phyloP scores from a whole-genome alignment of 2,329 filamentous ascomycete species.

The Fusarium sp. region DNA sequence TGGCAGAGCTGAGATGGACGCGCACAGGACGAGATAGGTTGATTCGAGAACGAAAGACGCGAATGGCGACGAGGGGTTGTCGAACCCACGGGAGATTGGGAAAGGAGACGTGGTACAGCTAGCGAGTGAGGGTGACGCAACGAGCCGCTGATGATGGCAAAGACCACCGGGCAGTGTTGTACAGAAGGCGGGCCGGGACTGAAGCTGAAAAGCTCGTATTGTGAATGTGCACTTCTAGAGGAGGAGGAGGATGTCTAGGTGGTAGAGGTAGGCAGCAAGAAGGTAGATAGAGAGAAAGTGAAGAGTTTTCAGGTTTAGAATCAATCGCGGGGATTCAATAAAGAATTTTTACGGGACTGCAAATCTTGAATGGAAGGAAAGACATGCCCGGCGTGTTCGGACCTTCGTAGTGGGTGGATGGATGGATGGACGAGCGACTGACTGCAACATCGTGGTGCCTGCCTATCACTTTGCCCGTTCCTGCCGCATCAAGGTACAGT shows the following conservation, averaged over 20 bases:
- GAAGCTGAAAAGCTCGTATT: slow-evolving; percentile 13
- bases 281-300: not conserved
- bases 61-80: not conserved
- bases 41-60: not conserved
- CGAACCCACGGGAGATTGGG: not conserved
- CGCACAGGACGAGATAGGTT: not conserved
- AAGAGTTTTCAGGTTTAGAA: not conserved
- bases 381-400: slow-evolving; percentile 1
- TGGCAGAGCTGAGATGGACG: not conserved
- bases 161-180: slow-evolving; percentile 10
- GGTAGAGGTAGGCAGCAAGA: not conserved
- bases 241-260: not conserved
- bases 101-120: slow-evolving; percentile 17
- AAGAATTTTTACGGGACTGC: slow-evolving; percentile 5
- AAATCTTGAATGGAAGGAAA: not conserved
- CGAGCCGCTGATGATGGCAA: slow-evolving; percentile 13
- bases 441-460: slow-evolving; percentile 4
- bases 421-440: slow-evolving; percentile 1
- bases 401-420: not conserved
- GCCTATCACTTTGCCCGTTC: not conserved
- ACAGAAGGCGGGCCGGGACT: slow-evolving; percentile 12
- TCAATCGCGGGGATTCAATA: not conserved
- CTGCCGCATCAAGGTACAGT: not conserved
- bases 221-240: not conserved
- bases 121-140: slow-evolving; percentile 17